Base-by-base conservation (phyloP, 352 stramenopile species). In the Stramenopiles sp. region DNA sequence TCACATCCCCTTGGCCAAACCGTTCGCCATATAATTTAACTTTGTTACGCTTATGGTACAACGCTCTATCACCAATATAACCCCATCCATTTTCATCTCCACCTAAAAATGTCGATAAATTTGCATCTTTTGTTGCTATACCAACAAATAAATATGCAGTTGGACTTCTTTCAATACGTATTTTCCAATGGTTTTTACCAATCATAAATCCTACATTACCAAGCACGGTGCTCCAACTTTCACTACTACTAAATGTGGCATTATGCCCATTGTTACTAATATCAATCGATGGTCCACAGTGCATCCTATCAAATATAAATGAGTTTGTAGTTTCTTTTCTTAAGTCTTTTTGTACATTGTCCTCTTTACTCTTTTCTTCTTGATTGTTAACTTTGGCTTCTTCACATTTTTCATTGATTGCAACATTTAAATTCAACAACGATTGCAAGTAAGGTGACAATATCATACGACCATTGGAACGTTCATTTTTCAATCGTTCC, bases 1-100 rank as follows among this genome's bases (percentile, higher is more conserved):
- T 89, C 43, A 87, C 83, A 74, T 97, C 92, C 0, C 90, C 90
- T 83, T 94, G 87, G 0, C 83, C 82, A 82, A 95, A 97, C 0
- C 65, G 81, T 13, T 92, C 89, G 1, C 92, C 92, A 76, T 94
- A 97, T 30, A 90, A 83, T 1, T 89, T 91, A 4, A 95, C 78
- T 6, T 96, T 97, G 79, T 94, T 95, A 30, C 95, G 87, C 80
- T 98, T 94, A 81, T 99, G 96, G 83, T 98, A 99, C 13, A 99
- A 84, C n/a, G 94, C 94, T 82, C 97, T 94, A 78, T 98, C 97
- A 0, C 95, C 96, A 78, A 99, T 99, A 78, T 97, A 97, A 6
- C 96, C 96, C 95, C 95, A 99, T 0, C 94, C 97, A 63, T 98
- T 88, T 32, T 96, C 92, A 79, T 98, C 95, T 6, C 94, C 92